A percentile compares a stretch with the other conserved stretches of the same genome.
Evolutionary conservation across 176 grass and related monocot species (phyloP).

Genomic region (Triticum timopheevii): DNA sequence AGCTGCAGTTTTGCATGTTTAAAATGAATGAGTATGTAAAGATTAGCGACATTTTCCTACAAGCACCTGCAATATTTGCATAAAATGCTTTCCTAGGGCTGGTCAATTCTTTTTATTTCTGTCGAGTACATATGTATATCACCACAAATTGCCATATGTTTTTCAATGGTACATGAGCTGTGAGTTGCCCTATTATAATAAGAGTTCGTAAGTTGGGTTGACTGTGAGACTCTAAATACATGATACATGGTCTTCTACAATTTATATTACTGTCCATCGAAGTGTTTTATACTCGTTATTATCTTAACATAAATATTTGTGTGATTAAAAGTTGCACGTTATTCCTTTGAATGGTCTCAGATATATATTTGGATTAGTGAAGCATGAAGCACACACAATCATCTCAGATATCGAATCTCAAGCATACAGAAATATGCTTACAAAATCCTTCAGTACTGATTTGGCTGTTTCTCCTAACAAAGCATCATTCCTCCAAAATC

Average conservation of each 20-base stretch:
- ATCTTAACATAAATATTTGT: neutral
- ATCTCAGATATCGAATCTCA: constrained; percentile 77
- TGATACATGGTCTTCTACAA: neutral
- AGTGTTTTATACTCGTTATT: neutral
- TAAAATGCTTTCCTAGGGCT: too few relatives aligned
- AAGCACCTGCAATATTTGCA: too few relatives aligned
- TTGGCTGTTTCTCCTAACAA: constrained; percentile 81
- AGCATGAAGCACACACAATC: constrained; percentile 79
- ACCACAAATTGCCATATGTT: too few relatives aligned
- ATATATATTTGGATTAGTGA: constrained; percentile 43
- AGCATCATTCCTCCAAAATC: constrained; percentile 87
- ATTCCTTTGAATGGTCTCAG: constrained; percentile 71
- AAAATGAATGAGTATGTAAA: too few relatives aligned
- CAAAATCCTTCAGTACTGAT: constrained; percentile 67
- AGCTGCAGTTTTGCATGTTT: too few relatives aligned
- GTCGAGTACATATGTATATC: too few relatives aligned
- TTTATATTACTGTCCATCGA: neutral
- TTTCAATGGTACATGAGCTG: too few relatives aligned
- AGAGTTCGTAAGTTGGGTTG: neutral
- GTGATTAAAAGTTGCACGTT: constrained; percentile 56
- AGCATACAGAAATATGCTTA: constrained; percentile 74
- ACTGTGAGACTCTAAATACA: neutral
- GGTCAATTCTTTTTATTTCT: too few relatives aligned
- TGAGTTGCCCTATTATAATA: neutral
- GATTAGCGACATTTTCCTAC: too few relatives aligned